Evolutionary conservation across 345 rosid genomes (phyloP).

Genomic region (Camelina neglecta): DNA sequence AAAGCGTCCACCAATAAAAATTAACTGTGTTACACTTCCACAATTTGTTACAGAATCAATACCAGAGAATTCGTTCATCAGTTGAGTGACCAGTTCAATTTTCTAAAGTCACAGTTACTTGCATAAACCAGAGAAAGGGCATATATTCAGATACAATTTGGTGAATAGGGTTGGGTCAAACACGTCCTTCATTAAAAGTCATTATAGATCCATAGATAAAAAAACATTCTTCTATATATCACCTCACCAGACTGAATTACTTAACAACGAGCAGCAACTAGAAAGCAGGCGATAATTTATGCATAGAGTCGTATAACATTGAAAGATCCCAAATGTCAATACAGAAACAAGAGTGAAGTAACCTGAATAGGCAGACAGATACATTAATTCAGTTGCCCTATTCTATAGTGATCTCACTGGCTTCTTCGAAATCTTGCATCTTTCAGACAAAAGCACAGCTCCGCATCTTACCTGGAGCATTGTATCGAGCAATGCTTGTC

Average conservation of each 20-base stretch:
- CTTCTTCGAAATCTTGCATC: slow-evolving; percentile 11
- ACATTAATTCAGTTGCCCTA: slow-evolving; percentile 10
- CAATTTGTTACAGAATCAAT: neutral
- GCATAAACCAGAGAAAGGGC: neutral
- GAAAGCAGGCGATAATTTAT: neutral
- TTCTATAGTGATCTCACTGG: slow-evolving; percentile 17
- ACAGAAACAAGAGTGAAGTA: slow-evolving; percentile 5
- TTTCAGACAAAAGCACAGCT: slow-evolving; percentile 19
- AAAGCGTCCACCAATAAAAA: too few relatives aligned
- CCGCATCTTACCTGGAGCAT: neutral
- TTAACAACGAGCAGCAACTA: neutral
- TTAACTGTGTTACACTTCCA: too few relatives aligned
- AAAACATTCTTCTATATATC: too few relatives aligned
- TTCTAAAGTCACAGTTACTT: neutral
- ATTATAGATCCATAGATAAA: neutral
- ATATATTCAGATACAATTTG: neutral
- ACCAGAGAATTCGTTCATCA: neutral
- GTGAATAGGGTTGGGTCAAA: neutral
- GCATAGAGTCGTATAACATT: neutral
- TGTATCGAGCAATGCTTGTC: neutral
- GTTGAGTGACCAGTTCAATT: neutral
- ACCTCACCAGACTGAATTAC: neutral
- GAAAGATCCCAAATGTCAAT: slow-evolving; percentile 18
- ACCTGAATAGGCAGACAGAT: slow-evolving; percentile 1
- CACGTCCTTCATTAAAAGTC: neutral